Base-by-base conservation (phyloP, 192 early-diverging fungal species). In the Backusella macrospora region DNA sequence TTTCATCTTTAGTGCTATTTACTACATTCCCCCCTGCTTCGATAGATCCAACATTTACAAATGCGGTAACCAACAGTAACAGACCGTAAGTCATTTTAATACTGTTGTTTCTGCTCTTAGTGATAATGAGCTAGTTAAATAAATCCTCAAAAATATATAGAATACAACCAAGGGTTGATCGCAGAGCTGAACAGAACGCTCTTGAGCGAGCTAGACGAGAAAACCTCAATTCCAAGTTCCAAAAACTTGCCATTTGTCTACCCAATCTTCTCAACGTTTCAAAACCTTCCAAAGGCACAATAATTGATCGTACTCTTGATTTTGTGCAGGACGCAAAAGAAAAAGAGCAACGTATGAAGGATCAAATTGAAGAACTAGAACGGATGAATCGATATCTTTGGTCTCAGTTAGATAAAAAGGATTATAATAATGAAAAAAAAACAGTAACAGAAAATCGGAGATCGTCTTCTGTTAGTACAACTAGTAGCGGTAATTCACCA, bases 181-280 rank as follows among this genome's bases (percentile, higher is more conserved):
- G 75, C 48, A 85, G 93, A 46, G 93, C 92, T 15, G 89, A 86
- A 37, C 93, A 94, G 77, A 94, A 94, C 73, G 91, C 91, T 9
- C 90, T 92, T 59, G 93, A 94, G 73, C 80, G 93, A 16, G 91
- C 91, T 44, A 81, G 93, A 62, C 89, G 93, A 29, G 93, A 94
- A 81, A 87, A 82, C 21, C 86, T 94, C 29, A 94, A 94, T 78
- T 83, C 78, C 38, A 88, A 92, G 76, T 94, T 94, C 80, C 92
- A 92, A 80, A 90, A 93, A 45, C 81, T 94, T 40, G 93, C 93
- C 18, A 84, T 88, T 70, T 83, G 90, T 21, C 82, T 94, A 23
- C 93, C 92, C 37, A 83, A 88, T n/a, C 87, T 94, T 26, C 80
- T 80, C 48, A 83, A 88, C 68, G 89, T 90, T 70, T 81, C 89